Percentiles rank a stretch among this genome's conserved stretches.
Conservation (phyloP, 2,329 filamentous ascomycete genomes). For the Chrysosporium queenslandicum region DNA sequence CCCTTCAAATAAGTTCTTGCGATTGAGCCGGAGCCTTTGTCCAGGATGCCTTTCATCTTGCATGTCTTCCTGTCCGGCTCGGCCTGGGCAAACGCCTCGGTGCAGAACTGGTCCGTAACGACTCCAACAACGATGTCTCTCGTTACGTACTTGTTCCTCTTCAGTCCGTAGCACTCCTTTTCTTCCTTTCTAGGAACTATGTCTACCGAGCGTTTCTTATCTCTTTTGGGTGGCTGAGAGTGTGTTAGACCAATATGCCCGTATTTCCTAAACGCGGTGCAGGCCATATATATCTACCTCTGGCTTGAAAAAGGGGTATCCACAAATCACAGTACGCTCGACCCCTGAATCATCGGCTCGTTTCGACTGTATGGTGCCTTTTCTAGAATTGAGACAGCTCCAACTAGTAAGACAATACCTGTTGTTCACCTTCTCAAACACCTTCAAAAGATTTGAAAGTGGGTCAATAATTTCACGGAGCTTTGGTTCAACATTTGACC, state of each 20-base stretch:
- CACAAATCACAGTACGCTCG: background rate
- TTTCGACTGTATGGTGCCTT: background rate
- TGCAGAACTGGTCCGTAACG: background rate
- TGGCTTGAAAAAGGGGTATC: background rate
- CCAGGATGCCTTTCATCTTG: background rate
- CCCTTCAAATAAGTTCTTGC: conserved; percentile 1
- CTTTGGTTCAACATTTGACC: background rate
- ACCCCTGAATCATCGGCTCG: background rate
- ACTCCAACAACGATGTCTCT: background rate
- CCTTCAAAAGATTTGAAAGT: background rate
- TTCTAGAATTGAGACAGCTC: background rate
- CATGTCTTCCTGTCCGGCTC: background rate
- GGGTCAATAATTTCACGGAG: background rate
- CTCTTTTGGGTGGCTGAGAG: background rate
- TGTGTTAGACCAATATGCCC: too few relatives aligned
- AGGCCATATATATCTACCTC: background rate
- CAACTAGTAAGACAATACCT: background rate
- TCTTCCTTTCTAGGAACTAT: background rate
- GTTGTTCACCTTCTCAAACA: background rate
- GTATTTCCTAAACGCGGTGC: background rate
- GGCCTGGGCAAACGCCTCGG: background rate
- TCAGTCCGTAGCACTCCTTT: background rate
- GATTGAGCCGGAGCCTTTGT: background rate
- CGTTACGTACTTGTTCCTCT: background rate
- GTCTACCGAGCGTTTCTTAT: background rate